Percentiles rank a stretch among this genome's conserved stretches.
phyloP scores from a whole-genome alignment of 345 rosid genomes.

The Moricandia arvensis region DNA sequence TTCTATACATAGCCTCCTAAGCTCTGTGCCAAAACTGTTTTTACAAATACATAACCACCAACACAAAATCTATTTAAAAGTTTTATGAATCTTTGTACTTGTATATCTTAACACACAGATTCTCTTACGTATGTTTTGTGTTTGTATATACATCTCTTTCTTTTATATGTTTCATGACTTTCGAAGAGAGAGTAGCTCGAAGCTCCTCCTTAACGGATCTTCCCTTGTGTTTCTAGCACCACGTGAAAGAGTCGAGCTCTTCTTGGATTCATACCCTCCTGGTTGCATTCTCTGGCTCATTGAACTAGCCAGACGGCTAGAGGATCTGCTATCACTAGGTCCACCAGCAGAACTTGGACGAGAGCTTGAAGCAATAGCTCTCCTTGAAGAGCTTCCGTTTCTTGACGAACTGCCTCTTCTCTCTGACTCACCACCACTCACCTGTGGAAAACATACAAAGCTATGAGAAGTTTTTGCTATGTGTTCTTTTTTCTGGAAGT shows the following conservation, averaged over 20 bases:
- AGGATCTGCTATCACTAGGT: constrained; percentile 48
- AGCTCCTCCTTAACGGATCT: constrained; percentile 55
- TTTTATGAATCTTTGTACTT: not conserved
- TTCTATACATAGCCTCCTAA: not conserved
- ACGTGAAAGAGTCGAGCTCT: constrained; percentile 43
- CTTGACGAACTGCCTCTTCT: constrained; percentile 50
- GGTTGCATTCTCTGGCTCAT: constrained; percentile 53
- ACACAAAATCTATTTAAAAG: too few relatives aligned
- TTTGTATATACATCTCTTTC: not conserved
- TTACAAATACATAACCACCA: not conserved
- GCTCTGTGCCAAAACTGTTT: not conserved
- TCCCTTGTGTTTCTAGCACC: constrained; percentile 48
- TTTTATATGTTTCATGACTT: constrained; percentile 22
- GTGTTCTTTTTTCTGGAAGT: constrained; percentile 32
- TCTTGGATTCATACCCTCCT: constrained; percentile 52
- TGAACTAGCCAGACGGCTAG: constrained; percentile 54
- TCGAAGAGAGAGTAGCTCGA: constrained; percentile 66
- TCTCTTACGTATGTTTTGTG: not conserved
- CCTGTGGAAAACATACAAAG: not conserved
- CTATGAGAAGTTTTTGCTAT: not conserved
- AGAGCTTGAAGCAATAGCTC: constrained; percentile 58
- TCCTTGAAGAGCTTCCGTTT: constrained; percentile 61
- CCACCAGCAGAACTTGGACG: constrained; percentile 72
- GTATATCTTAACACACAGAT: not conserved
- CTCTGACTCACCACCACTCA: constrained; percentile 42